Evolutionary conservation across 192 early-diverging fungal species (phyloP), one percentile per base, ranked within the genome.

Genomic region (Umbelopsis vinacea): DNA sequence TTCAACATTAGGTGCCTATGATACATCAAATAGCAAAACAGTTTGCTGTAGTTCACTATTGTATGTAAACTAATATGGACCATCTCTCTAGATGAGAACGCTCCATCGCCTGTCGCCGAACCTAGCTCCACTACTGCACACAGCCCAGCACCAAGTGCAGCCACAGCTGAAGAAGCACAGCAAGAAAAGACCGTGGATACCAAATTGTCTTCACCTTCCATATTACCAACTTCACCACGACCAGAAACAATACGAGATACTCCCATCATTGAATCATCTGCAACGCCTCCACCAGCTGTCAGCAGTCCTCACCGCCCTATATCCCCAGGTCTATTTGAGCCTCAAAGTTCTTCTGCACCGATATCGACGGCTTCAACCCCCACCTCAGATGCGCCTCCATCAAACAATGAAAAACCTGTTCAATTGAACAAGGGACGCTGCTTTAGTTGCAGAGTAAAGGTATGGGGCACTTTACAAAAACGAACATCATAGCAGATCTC

Each of bases 381-480:
- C n/a, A 37, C 71, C 46, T 33, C 69, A 17, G 71, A 75, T 4
- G 77, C 79, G 33, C 52, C 81, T 26, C 81, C 83, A 63, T 71
- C 84, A 52, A 52, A 48, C 66, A 68, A 71, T 72, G 80, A 82
- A 75, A 84, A 82, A 53, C 83, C 83, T 10, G 73, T 79, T 33
- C 89, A 91, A 57, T 79, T 79, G 19, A 92, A 91, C 79, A 91
- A 91, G 80, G 87, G 89, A 43, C 83, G 90, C 24, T 92, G 91
- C 76, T 89, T 86, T 66, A 72, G 79, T 22, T 94, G 92, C 76
- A 83, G 88, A 48, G 78, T 84, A n/a, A 91, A 89, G 74, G 89
- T 77, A 69, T 38, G 4, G 1, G 3, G 29, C 29, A 2, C 3
- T 3, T 70, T 17, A 66, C n/a, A n/a, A 23, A 45, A 24, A 23